Base-by-base conservation (phyloP, 805 yeast species). In the Kodamaea jinghongensis region DNA sequence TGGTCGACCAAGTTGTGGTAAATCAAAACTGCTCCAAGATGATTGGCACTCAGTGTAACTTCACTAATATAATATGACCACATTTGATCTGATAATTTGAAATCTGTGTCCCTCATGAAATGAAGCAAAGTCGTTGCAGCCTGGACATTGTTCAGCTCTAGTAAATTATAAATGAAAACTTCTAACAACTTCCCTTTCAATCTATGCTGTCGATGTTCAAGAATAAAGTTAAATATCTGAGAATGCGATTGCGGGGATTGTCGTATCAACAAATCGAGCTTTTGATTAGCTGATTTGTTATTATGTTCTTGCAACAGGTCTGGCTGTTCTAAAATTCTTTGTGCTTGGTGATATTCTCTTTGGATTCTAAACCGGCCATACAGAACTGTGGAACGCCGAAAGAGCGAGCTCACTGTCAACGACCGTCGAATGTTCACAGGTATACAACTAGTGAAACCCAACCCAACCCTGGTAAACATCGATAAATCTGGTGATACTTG, bases 1-100 rank as follows among this genome's bases (percentile, higher is more conserved):
- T 63, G 60, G 33, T 61, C 63, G 3, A 69, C 52, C 7, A 69
- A 38, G 30, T 64, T 62, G 44, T 69, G 71, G 43, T 58, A 69
- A 2, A 65, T 51, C 32, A 66, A 40, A 4, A 52, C 48, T 1
- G 70, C 67, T 0, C 72, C 65, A 4, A 50, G 41, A 37, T 58
- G 54, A 44, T 63, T 52, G 8, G 51, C 43, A 11, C 15, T 26
- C 10, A 55, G 55, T 27, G 60, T 48, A 0, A 60, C 60, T 20
- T 56, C 36, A 7, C 58, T 43, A 0, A 61, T 31, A 27, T 55
- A 59, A 2, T 43, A 32, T 2, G 67, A 54, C 73, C 73, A 69
- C 17, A 61, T 26, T 41, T 67, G 65, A 43, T 61, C 56, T 15
- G 66, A 55, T 17, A 64, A 42, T 9, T 23, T 37, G 34, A 55